These are phyloP conservation scores for Colletotrichum plurivorum DNA, from an alignment of 2,329 filamentous ascomycete genomes.

Conservation along the genomic window DNA sequence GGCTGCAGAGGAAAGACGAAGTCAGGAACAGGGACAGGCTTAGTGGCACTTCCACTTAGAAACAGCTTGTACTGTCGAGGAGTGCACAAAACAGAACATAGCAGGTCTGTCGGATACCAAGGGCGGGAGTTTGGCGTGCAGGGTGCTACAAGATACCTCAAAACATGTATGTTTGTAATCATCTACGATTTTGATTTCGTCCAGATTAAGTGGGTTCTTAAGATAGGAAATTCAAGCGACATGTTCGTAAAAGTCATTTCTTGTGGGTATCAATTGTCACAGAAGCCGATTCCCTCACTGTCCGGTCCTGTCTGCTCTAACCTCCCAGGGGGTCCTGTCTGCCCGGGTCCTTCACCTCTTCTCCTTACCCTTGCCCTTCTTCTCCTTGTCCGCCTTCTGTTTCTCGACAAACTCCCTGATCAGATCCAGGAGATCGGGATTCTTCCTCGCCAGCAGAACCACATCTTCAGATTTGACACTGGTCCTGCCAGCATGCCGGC, in stretches of 20 bases:
- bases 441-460: constrained; percentile 86
- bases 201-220: too few relatives aligned
- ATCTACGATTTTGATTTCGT: background rate
- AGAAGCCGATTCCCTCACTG: background rate
- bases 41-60: background rate
- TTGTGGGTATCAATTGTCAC: constrained; percentile 29
- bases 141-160: constrained; percentile 19
- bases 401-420: constrained; percentile 78
- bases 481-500: constrained; percentile 83
- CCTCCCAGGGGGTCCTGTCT: background rate
- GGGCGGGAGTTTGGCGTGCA: constrained; percentile 3
- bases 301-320: background rate
- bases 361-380: constrained; percentile 37
- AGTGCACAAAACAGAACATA: background rate
- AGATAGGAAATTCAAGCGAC: background rate
- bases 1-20: constrained; percentile 31
- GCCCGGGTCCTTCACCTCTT: constrained; percentile 2
- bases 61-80: background rate
- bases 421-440: constrained; percentile 85
- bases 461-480: constrained; percentile 91
- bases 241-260: constrained; percentile 2
- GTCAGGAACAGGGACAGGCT: constrained; percentile 12
- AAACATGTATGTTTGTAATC: background rate
- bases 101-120: background rate
- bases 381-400: constrained; percentile 61